These are phyloP conservation scores for Biancaea sappan DNA, from an alignment of 306 rosid species.

Conservation along the genomic window DNA sequence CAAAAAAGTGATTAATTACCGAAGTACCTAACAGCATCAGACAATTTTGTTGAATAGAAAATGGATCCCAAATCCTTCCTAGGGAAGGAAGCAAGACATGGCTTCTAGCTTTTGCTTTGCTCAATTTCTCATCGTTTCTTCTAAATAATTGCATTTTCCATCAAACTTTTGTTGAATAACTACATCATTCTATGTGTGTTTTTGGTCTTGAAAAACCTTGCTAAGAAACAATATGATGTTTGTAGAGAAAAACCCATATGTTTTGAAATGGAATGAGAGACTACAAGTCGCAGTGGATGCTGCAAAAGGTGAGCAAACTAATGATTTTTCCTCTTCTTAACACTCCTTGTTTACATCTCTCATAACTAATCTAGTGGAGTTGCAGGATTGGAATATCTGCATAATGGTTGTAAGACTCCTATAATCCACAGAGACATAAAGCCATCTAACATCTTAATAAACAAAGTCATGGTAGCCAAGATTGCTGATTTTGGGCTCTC, in stretches of 20 bases:
- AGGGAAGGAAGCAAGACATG: no score
- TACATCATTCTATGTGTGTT: background rate
- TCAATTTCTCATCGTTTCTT: no score
- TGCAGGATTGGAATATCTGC: constrained; percentile 33
- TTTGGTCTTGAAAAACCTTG: background rate
- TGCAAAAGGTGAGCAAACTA: constrained; percentile 23
- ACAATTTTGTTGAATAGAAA: no score
- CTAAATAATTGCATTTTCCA: no score
- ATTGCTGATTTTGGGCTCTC: constrained; percentile 51
- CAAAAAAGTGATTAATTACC: no score
- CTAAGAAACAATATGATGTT: background rate
- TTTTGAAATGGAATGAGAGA: constrained; percentile 37
- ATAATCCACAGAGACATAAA: constrained; percentile 48
- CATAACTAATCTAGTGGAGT: background rate
- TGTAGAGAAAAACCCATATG: background rate
- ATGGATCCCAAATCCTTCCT: no score
- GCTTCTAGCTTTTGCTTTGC: no score
- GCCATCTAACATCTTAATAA: constrained; percentile 44
- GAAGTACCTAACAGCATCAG: no score
- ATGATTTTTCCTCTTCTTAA: background rate
- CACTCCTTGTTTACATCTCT: background rate
- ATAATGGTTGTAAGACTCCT: constrained; percentile 28
- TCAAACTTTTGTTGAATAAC: no score
- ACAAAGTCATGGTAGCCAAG: constrained; percentile 38
- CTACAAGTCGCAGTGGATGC: constrained; percentile 8